phyloP scores from a whole-genome alignment of 2,329 filamentous ascomycete species.

The Fusarium continuum region DNA sequence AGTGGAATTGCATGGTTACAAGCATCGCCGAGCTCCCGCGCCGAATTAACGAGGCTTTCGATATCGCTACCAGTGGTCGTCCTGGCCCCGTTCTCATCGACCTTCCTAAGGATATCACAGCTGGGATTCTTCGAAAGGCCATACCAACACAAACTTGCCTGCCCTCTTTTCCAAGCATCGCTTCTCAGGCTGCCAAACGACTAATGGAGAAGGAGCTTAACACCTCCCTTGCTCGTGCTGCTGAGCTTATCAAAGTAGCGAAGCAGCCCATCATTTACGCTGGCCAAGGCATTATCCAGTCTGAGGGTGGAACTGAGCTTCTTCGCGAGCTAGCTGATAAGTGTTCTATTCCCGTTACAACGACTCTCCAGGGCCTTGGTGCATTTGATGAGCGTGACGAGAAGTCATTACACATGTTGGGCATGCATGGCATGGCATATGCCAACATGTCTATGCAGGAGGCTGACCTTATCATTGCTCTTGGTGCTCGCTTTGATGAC shows the following conservation, averaged over 20 bases:
- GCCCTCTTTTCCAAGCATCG: constrained; percentile 84
- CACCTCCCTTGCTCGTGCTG: constrained; percentile 78
- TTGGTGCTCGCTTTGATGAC: constrained; percentile 95
- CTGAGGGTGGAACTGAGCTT: constrained; percentile 79
- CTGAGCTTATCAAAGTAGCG: constrained; percentile 82
- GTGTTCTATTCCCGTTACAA: constrained; percentile 91
- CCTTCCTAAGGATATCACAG: constrained; percentile 95
- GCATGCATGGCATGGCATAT: constrained; percentile 97
- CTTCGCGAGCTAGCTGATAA: constrained; percentile 91
- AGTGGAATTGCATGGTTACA: constrained; percentile 99
- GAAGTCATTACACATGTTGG: constrained; percentile 97
- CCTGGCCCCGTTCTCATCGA: constrained; percentile 96
- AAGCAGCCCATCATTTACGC: constrained; percentile 97
- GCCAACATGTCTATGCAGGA: constrained; percentile 99
- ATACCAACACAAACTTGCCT: constrained; percentile 81
- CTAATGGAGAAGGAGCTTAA: constrained; percentile 78
- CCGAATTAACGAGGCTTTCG: constrained; percentile 97
- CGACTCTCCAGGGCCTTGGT: constrained; percentile 92
- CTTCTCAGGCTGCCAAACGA: constrained; percentile 78
- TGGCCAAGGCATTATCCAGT: constrained; percentile 86
- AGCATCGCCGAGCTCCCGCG: constrained; percentile 91
- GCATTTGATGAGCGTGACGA: constrained; percentile 92
- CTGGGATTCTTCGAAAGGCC: constrained; percentile 79
- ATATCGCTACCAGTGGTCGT: constrained; percentile 93
- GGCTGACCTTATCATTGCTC: constrained; percentile 92